Conservation (phyloP, 192 early-diverging fungal genomes). For the Gamsiella multidivaricata region DNA sequence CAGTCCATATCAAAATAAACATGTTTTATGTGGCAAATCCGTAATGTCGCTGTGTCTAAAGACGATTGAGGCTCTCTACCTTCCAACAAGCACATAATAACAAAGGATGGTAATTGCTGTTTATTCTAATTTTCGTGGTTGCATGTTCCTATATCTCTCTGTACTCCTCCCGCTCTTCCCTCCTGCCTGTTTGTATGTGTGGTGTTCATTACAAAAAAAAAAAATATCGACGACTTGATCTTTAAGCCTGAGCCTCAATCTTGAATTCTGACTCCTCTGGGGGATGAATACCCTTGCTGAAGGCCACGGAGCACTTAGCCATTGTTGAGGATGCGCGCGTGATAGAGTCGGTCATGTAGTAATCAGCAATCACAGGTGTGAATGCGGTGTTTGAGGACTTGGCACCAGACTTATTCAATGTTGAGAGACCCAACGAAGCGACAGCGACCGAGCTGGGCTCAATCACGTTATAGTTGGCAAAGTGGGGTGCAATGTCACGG, state of each 20-base stretch:
- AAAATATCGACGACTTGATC: not conserved
- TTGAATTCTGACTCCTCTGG: slow-evolving; percentile 54
- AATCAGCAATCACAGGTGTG: slow-evolving; percentile 81
- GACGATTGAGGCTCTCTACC: too few relatives aligned
- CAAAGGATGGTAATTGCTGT: too few relatives aligned
- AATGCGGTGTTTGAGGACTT: slow-evolving; percentile 59
- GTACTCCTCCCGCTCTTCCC: too few relatives aligned
- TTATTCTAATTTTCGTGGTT: too few relatives aligned
- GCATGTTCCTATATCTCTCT: too few relatives aligned
- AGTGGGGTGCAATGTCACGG: slow-evolving; percentile 85
- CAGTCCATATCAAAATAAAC: too few relatives aligned
- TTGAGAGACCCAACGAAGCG: slow-evolving; percentile 69
- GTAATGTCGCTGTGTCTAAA: too few relatives aligned
- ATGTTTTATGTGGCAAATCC: too few relatives aligned
- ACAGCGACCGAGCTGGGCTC: slow-evolving; percentile 68
- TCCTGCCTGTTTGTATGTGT: too few relatives aligned
- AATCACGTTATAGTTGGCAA: slow-evolving; percentile 78
- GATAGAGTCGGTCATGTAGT: slow-evolving; percentile 95
- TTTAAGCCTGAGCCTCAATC: slow-evolving; percentile 48
- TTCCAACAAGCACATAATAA: too few relatives aligned
- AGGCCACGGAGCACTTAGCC: slow-evolving; percentile 89
- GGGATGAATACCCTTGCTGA: slow-evolving; percentile 43
- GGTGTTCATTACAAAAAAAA: slow-evolving; percentile 5
- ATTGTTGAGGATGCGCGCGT: slow-evolving; percentile 93
- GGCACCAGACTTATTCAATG: slow-evolving; percentile 55